Percentiles rank a stretch among this genome's conserved stretches.
phyloP scores from a whole-genome alignment of 805 yeast species.

The Saccharomycopsis sp. region DNA sequence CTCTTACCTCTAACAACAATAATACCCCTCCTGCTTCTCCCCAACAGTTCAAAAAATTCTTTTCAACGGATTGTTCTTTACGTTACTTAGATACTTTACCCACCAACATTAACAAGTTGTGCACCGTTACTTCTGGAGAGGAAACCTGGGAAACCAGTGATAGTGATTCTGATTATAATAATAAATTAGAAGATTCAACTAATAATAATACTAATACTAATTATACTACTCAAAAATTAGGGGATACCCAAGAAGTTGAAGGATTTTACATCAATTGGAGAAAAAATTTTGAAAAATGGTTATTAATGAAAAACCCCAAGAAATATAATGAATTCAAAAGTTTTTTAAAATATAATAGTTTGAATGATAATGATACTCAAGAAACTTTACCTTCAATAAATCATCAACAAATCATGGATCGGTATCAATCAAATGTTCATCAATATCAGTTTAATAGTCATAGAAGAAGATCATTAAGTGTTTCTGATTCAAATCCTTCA shows the following conservation, averaged over 20 bases:
- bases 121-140: constrained; percentile 21
- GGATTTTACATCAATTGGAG: constrained; percentile 34
- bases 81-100: constrained; percentile 17
- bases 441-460: neutral
- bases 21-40: neutral
- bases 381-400: neutral
- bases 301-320: constrained; percentile 32
- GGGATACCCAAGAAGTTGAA: constrained; percentile 19
- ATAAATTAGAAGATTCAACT: neutral
- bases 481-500: too few species aligned
- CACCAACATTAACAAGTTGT: constrained; percentile 9
- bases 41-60: neutral
- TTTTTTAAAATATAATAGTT: constrained; percentile 24
- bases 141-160: constrained; percentile 22
- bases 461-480: too few species aligned
- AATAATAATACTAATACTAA: neutral
- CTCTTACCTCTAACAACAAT: neutral
- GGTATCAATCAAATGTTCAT: too few species aligned
- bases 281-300: constrained; percentile 29
- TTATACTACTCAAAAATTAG: neutral
- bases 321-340: constrained; percentile 30
- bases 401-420: too few species aligned
- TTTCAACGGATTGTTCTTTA: constrained; percentile 20
- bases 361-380: neutral
- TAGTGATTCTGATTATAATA: constrained; percentile 1